phyloP scores from a whole-genome alignment of 169 alveolate species.

The Eimeria necatrix region DNA sequence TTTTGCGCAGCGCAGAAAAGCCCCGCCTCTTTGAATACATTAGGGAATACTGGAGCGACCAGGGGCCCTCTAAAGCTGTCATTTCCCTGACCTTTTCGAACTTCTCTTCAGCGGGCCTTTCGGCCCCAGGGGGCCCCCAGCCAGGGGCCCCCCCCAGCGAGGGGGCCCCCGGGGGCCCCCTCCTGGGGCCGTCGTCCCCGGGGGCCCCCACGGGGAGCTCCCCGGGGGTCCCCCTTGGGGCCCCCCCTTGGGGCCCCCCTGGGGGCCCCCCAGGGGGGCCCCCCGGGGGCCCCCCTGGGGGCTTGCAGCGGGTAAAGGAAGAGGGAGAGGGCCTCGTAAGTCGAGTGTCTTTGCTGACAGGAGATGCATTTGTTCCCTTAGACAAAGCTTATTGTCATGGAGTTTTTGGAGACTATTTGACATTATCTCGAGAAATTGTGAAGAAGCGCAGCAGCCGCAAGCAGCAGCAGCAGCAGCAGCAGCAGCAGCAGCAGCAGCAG shows the following conservation, averaged over 20 bases:
- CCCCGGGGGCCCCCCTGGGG: neutral
- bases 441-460: slow-evolving; percentile 12
- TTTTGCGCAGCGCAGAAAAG: neutral
- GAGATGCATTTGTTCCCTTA: neutral
- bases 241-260: neutral
- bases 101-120: slow-evolving; percentile 37
- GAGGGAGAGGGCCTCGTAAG: slow-evolving; percentile 11
- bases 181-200: neutral
- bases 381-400: neutral
- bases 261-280: neutral
- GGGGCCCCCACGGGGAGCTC: neutral
- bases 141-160: neutral
- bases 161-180: slow-evolving; percentile 58
- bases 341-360: slow-evolving; percentile 15
- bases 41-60: slow-evolving; percentile 64
- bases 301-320: neutral
- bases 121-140: slow-evolving; percentile 48
- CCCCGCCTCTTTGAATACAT: slow-evolving; percentile 60
- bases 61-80: slow-evolving; percentile 67
- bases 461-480: slow-evolving; percentile 28
- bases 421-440: neutral
- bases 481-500: slow-evolving; percentile 50
- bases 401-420: neutral
- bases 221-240: slow-evolving; percentile 14
- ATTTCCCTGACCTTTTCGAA: slow-evolving; percentile 59